Percentiles rank a stretch among this genome's conserved stretches.
Conservation (phyloP, 1,284 basidiomycete genomes). For the Ceratobasidium sp. region DNA sequence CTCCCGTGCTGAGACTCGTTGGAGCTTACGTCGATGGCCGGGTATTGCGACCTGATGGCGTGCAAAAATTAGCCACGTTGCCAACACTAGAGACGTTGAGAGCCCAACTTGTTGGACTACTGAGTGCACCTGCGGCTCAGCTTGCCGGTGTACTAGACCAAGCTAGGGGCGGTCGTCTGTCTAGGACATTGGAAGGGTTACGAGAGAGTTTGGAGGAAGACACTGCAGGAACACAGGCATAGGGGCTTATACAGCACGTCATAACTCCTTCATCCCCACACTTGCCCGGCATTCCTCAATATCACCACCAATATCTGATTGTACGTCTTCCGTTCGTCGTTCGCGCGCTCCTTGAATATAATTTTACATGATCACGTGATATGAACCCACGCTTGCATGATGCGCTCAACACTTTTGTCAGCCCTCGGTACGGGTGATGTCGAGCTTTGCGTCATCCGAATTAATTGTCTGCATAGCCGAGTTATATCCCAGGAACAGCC, state of each 20-base stretch:
- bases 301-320: too few relatives aligned
- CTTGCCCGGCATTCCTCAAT: too few relatives aligned
- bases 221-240: constrained; percentile 51
- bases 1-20: constrained; percentile 66
- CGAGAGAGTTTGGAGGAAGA: constrained; percentile 78
- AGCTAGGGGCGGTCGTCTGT: constrained; percentile 79
- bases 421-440: too few relatives aligned
- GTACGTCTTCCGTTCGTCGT: too few relatives aligned
- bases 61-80: constrained; percentile 74
- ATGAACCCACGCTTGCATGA: too few relatives aligned
- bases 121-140: constrained; percentile 78
- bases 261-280: too few relatives aligned
- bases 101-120: constrained; percentile 80
- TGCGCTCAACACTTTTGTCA: too few relatives aligned
- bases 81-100: constrained; percentile 79
- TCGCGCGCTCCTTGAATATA: too few relatives aligned
- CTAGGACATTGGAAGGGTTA: constrained; percentile 82
- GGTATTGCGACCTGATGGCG: constrained; percentile 70
- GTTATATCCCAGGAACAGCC: too few relatives aligned
- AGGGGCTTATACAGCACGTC: neutral
- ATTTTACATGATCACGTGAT: too few relatives aligned
- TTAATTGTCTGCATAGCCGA: too few relatives aligned
- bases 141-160: constrained; percentile 76
- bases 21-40: constrained; percentile 82
- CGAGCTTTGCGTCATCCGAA: too few relatives aligned